Percentiles rank a stretch among this genome's conserved stretches.
Evolutionary conservation across 257 asterid species (phyloP).

Genomic region (Petunia secreta): DNA sequence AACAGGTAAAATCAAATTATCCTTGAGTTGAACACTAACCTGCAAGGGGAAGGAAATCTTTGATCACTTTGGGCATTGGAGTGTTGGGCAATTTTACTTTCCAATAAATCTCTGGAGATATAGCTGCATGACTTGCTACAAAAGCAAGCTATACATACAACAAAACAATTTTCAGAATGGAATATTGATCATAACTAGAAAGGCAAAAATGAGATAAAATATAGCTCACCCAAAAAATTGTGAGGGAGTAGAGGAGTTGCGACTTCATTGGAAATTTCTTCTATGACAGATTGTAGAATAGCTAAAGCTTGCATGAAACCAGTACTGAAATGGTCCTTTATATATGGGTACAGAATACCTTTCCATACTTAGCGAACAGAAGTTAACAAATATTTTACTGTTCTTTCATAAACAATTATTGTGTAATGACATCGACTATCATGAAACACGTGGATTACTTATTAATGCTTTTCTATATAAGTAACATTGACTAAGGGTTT

Average conservation of each 20-base stretch:
- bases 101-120: slow-evolving; percentile 34
- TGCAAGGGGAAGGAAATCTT: slow-evolving; percentile 27
- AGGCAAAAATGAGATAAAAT: background rate
- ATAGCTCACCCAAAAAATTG: background rate
- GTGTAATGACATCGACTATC: too few species aligned
- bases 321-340: too few species aligned
- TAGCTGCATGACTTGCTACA: slow-evolving; percentile 30
- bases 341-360: too few species aligned
- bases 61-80: slow-evolving; percentile 29
- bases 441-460: too few species aligned
- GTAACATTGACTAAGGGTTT: too few species aligned
- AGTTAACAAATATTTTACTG: too few species aligned
- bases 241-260: background rate
- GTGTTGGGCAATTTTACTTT: slow-evolving; percentile 7
- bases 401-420: too few species aligned
- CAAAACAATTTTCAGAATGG: background rate
- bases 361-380: too few species aligned
- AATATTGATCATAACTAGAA: too few species aligned
- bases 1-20: background rate
- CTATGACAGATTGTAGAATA: background rate
- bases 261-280: background rate
- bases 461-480: too few species aligned
- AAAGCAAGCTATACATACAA: slow-evolving; percentile 29
- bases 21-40: slow-evolving; percentile 8
- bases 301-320: too few species aligned